Evolutionary conservation across 192 early-diverging fungal genomes (phyloP), one percentile per base, ranked within the genome.

Genomic region (Coemansia sp.): DNA sequence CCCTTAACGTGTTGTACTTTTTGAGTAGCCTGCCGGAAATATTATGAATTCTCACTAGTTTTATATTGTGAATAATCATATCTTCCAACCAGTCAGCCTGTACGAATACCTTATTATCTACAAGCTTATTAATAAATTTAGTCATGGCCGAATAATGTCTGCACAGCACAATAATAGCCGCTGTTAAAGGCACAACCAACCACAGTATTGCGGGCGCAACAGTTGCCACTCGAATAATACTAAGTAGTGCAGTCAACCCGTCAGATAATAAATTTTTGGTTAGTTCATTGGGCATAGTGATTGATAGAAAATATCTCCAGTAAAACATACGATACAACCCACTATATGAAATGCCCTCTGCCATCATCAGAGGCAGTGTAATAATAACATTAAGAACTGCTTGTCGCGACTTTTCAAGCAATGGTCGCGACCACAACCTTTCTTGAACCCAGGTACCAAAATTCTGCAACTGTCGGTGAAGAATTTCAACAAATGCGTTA

Each of bases 401-500:
- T 2, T 7, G 10, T 1, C 71, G 61, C 32, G 43, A 47, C 7
- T 28, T 35, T 33, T 47, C 53, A 5, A 24, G 12, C 27, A 56
- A 16, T 0, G 54, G 51, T 5, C 16, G 14, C 2, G 54, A 43
- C 61, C 64, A 66, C 21, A 72, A 16, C 14, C 0, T 48, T 0
- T 43, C 19, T 16, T 35, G 25, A 2, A 54, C 3, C 60, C 60
- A 67, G 0, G 0, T 5, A 6, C 53, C 57, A 19, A 59, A 22
- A 12, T 11, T 42, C 1, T 4, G 9, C 0, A 73, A 42, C 43
- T 73, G 71, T 11, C 11, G 55, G 5, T 18, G 11, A 5, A 45
- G 27, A 9, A 73, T 60, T 4, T 16, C 24, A 0, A 64, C 21
- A 5, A 56, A 11, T 1, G 71, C 71, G 33, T 73, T 73, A 1